A percentile compares a stretch with the other conserved stretches of the same genome.
Conservation (phyloP, 2,329 filamentous ascomycete species). For the Colletotrichum sp. region DNA sequence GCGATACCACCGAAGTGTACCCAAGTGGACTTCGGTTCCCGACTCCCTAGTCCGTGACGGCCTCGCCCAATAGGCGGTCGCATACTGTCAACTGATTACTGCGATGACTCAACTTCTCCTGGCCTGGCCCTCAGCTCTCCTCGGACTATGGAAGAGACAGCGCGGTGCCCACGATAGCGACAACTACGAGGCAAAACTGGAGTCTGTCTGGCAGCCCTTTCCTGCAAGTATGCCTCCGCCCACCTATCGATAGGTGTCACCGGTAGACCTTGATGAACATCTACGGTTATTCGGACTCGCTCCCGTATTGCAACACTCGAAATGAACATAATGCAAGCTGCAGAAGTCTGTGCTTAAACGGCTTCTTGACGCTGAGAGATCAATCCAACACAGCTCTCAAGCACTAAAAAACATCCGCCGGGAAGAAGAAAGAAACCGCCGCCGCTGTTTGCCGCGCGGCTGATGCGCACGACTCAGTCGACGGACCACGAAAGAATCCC, state of each 20-base stretch:
- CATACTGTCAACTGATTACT: background rate
- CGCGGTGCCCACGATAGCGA: background rate
- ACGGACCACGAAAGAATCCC: background rate
- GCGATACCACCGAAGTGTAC: background rate
- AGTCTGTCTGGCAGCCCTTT: background rate
- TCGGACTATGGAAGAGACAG: background rate
- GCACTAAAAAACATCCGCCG: background rate
- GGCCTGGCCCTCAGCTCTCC: background rate
- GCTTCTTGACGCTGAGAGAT: background rate
- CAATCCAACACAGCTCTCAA: background rate
- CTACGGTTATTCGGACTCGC: background rate
- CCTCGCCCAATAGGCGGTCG: background rate
- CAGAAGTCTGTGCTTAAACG: background rate
- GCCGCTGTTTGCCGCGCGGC: constrained; percentile 12
- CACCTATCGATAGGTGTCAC: background rate
- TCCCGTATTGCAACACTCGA: background rate
- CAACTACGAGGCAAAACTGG: background rate
- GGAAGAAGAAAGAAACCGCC: background rate
- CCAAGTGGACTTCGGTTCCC: background rate
- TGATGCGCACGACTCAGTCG: constrained; percentile 1
- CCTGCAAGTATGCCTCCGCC: background rate
- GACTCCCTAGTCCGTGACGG: background rate
- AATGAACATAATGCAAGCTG: background rate
- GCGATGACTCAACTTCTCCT: constrained; percentile 14
- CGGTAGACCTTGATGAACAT: background rate